A percentile compares a stretch with the other conserved stretches of the same genome.
phyloP scores from a whole-genome alignment of 106 monocot genomes.

The Allium cepa region DNA sequence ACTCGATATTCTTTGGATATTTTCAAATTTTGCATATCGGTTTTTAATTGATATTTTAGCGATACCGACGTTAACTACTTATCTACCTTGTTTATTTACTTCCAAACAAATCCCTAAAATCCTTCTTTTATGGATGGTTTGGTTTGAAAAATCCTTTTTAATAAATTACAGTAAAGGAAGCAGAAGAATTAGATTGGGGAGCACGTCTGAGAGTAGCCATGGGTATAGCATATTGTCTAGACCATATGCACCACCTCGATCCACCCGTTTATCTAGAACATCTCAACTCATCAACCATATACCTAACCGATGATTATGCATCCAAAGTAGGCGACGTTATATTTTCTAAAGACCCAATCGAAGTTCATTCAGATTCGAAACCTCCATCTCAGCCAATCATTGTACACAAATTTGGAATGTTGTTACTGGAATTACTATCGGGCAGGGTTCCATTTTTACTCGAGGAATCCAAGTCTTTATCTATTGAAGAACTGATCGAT shows the following conservation, averaged over 20 bases:
- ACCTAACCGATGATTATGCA: constrained; percentile 62
- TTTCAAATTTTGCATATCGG: neutral
- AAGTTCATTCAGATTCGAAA: neutral
- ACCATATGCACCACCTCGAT: constrained; percentile 33
- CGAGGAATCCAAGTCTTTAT: constrained; percentile 19
- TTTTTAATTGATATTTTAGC: neutral
- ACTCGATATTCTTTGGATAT: no score
- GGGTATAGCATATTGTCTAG: constrained; percentile 54
- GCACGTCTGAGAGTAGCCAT: constrained; percentile 38
- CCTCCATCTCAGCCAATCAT: constrained; percentile 6
- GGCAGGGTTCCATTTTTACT: constrained; percentile 21
- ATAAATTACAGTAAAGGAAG: constrained; percentile 47
- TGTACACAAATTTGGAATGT: constrained; percentile 32
- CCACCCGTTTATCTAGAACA: constrained; percentile 23
- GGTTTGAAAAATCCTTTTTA: neutral
- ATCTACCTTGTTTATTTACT: neutral
- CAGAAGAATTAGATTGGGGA: constrained; percentile 56
- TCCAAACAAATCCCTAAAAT: neutral
- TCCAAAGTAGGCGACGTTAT: constrained; percentile 42
- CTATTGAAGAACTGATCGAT: constrained; percentile 32
- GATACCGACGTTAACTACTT: neutral
- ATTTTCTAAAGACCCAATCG: constrained; percentile 17
- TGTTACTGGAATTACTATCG: constrained; percentile 37
- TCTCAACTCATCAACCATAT: constrained; percentile 43
- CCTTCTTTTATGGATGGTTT: neutral